Evolutionary conservation across 257 asterid species (phyloP), one percentile per base, ranked within the genome.

Genomic region (Vinca minor): DNA sequence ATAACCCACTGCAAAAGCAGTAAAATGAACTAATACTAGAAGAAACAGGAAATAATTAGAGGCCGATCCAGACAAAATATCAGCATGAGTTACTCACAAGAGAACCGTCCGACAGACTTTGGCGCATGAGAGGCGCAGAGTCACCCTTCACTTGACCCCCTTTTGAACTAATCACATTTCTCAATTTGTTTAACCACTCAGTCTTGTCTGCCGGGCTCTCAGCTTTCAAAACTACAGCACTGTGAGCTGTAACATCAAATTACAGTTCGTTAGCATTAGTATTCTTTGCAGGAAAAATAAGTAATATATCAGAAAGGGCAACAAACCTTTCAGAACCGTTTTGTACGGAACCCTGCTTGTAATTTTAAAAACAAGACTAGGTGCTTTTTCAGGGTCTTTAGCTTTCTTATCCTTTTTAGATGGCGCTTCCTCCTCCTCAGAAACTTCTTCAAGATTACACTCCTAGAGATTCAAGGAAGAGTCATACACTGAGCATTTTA

Each of bases 81-180:
- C 12, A 46, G 54, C 46, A 41, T n/a, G 18, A 66, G 69, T 70
- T 60, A 81, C 84, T 83, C 81, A 89, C 96, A 76, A 89, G 96
- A 67, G 94, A 89, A 59, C 97, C 95, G 61, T 89, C 97, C 49
- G 97, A 89, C 47, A 78, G 85, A 71, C 93, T 84, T 41, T 89
- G 97, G 62, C 95, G 84, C 74, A 87, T 78, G 10, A 85, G 64
- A 52, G 80, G 83, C 26, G 79, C 83, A 72, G 92, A 69, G 67
- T 87, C 95, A 66, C 80, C 77, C 84, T 83, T 89, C 79, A 89
- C 90, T 75, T 85, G 87, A 74, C 97, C 97, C 59, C 97, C 96
- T 76, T 79, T 89, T 29, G 94, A 70, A 71, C 96, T 84, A 73
- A 89, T 84, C 59, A 89, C 91, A 67, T 59, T 78, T 78, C 85